A percentile compares a stretch with the other conserved stretches of the same genome.
Conservation (phyloP, 148 eudicot species). For the Chenopodium formosanum region DNA sequence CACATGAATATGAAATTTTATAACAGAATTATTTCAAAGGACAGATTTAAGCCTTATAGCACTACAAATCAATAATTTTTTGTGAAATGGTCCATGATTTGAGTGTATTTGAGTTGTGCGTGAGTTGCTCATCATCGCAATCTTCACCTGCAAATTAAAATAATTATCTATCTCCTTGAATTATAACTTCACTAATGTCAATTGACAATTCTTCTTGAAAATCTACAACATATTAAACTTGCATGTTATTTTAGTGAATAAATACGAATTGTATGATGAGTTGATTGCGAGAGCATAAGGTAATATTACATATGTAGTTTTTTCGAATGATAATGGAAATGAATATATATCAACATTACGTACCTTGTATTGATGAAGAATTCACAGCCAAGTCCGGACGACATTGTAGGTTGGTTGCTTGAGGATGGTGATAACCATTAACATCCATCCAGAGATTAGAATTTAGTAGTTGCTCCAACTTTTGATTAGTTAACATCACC, state of each 20-base stretch:
- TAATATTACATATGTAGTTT: background rate
- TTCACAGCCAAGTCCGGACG: background rate
- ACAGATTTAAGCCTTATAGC: too few species aligned
- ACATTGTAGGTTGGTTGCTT: slow-evolving; percentile 4
- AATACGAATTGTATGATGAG: background rate
- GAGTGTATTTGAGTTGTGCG: too few species aligned
- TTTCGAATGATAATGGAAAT: background rate
- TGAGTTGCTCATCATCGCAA: too few species aligned
- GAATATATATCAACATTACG: background rate
- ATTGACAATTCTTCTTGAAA: background rate
- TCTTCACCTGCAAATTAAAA: background rate
- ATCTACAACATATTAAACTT: background rate
- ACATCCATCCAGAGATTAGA: background rate
- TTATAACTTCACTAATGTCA: background rate
- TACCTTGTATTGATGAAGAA: background rate
- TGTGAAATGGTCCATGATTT: too few species aligned
- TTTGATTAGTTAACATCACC: slow-evolving; percentile 1
- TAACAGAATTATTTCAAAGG: too few species aligned
- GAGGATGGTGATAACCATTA: background rate
- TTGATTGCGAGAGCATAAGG: background rate
- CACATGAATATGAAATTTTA: too few species aligned
- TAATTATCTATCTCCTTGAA: too few species aligned
- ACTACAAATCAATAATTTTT: too few species aligned
- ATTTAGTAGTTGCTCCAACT: slow-evolving; percentile 1
- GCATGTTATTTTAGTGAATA: background rate